These are phyloP conservation scores for Globisporangium heterothallicum DNA, from an alignment of 352 stramenopile species.

Conservation along the genomic window DNA sequence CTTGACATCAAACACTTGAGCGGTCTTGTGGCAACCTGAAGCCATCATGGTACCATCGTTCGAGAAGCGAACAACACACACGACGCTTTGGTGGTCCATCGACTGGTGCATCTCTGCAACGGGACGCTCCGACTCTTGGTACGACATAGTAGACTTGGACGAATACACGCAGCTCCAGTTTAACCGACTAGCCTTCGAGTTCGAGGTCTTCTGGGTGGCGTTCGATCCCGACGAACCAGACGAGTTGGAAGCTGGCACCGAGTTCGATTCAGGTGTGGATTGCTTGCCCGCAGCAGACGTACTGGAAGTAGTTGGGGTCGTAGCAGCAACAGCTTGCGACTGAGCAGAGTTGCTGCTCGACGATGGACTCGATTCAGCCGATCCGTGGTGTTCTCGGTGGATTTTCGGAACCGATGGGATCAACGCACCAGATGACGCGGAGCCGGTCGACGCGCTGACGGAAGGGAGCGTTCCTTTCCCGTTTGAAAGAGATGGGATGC, in stretches of 20 bases:
- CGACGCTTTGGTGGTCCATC: conserved; percentile 88
- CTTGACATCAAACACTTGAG: conserved; percentile 84
- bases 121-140: conserved; percentile 74
- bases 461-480: conserved; percentile 51
- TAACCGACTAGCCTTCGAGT: conserved; percentile 74
- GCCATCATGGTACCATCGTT: conserved; percentile 83
- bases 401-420: conserved; percentile 53
- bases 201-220: conserved; percentile 66
- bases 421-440: conserved; percentile 19
- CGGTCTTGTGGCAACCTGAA: conserved; percentile 82
- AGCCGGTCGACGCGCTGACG: conserved; percentile 22
- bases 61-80: conserved; percentile 83
- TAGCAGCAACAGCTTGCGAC: conserved; percentile 17
- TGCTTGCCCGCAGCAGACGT: conserved; percentile 17
- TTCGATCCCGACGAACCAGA: conserved; percentile 35
- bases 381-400: conserved; percentile 45
- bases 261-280: conserved; percentile 13
- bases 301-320: conserved; percentile 25
- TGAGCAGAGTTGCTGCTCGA: conserved; percentile 23
- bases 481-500: conserved; percentile 66
- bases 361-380: conserved; percentile 51
- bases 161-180: conserved; percentile 86
- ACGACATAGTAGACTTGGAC: conserved; percentile 58
- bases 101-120: conserved; percentile 81
- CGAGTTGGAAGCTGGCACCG: conserved; percentile 17